Percentiles rank a stretch among this genome's conserved stretches.
Conservation (phyloP, 2,329 filamentous ascomycete genomes). For the Nemania abortiva region DNA sequence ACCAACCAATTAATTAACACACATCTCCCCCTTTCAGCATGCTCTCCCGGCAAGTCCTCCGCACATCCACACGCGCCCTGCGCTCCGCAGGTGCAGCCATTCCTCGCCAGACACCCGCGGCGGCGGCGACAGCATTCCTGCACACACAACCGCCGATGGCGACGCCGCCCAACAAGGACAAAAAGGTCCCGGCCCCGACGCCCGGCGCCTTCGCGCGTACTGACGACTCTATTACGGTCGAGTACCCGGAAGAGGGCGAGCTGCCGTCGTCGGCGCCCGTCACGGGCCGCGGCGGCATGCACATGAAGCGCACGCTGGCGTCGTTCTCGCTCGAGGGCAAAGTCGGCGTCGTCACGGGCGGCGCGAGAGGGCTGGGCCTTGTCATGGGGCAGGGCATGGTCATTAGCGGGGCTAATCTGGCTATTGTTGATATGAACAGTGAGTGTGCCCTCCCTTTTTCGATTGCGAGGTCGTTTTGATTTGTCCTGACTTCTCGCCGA, state of each 20-base stretch:
- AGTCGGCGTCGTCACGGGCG: conserved; percentile 88
- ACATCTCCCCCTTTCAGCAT: conserved; percentile 31
- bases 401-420: conserved; percentile 86
- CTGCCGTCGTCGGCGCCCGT: conserved; percentile 79
- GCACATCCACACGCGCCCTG: conserved; percentile 43
- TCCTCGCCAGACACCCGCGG: conserved; percentile 42
- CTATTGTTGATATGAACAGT: conserved; percentile 95
- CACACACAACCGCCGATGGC: conserved; percentile 47
- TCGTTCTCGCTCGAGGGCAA: conserved; percentile 88
- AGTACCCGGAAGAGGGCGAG: conserved; percentile 80
- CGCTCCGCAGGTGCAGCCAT: conserved; percentile 39
- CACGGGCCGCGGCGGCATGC: conserved; percentile 80
- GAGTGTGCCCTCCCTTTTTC: conserved; percentile 51
- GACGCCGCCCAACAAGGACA: conserved; percentile 48
- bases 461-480: too few relatives aligned
- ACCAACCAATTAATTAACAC: conserved; percentile 15
- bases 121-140: conserved; percentile 35
- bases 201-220: conserved; percentile 81
- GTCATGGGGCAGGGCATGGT: conserved; percentile 95
- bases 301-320: conserved; percentile 86
- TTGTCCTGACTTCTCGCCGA: too few relatives aligned
- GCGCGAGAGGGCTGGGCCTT: conserved; percentile 87
- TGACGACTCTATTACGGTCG: conserved; percentile 80
- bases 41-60: conserved; percentile 41
- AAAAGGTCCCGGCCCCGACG: conserved; percentile 46